phyloP scores from a whole-genome alignment of 2,329 filamentous ascomycete genomes.

The Cytospora chrysosperma region DNA sequence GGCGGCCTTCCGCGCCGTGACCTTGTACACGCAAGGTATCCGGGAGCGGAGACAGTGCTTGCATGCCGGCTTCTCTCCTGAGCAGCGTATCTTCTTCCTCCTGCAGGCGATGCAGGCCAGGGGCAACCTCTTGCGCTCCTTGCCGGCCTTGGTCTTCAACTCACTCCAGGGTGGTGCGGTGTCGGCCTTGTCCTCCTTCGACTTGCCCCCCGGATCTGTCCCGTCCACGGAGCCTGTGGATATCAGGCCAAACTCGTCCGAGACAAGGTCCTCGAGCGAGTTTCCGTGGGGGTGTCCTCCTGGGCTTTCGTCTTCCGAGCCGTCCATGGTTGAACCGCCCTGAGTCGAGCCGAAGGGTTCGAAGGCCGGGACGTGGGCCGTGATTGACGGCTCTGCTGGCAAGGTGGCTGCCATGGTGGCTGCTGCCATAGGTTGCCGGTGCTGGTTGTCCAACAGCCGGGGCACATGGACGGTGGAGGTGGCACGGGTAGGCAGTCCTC shows the following conservation, averaged over 20 bases:
- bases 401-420: constrained; percentile 39
- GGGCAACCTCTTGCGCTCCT: constrained; percentile 89
- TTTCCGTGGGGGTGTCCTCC: constrained; percentile 44
- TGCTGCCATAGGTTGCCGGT: constrained; percentile 35
- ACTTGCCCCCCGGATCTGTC: constrained; percentile 52
- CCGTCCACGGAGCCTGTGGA: constrained; percentile 48
- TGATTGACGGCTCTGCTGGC: constrained; percentile 38
- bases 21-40: constrained; percentile 96
- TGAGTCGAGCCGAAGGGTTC: constrained; percentile 27
- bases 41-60: constrained; percentile 92
- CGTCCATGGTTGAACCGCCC: constrained; percentile 35
- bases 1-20: constrained; percentile 89
- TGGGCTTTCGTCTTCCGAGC: constrained; percentile 46
- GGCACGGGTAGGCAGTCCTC: constrained; percentile 42
- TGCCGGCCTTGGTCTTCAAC: constrained; percentile 87
- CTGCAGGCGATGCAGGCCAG: constrained; percentile 94
- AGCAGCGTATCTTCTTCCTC: constrained; percentile 96
- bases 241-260: constrained; percentile 59
- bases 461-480: constrained; percentile 37
- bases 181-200: constrained; percentile 58
- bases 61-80: constrained; percentile 94
- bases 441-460: constrained; percentile 34
- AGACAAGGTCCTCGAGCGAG: constrained; percentile 51
- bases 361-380: constrained; percentile 36
- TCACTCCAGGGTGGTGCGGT: constrained; percentile 72